A percentile compares a stretch with the other conserved stretches of the same genome.
These are phyloP conservation scores for Fraxinus nigra DNA, from an alignment of 305 asterid genomes.

Conservation along the genomic window DNA sequence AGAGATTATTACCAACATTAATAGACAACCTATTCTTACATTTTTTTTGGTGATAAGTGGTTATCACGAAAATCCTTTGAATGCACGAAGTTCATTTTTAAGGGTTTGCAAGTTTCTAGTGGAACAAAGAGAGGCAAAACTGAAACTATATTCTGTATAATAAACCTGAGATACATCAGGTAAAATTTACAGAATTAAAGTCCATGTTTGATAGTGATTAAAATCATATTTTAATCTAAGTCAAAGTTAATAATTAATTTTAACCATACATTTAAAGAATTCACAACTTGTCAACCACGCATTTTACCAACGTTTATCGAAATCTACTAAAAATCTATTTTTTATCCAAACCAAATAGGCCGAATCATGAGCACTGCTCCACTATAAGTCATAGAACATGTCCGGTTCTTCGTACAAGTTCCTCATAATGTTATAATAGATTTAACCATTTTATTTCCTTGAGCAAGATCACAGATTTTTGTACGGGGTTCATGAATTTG, in stretches of 20 bases:
- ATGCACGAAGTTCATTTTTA: not conserved
- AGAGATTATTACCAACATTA: not conserved
- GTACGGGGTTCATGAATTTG: not conserved
- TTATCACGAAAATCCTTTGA: not conserved
- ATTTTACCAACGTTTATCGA: too few relatives aligned
- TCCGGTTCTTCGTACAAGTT: not conserved
- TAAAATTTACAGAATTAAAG: too few relatives aligned
- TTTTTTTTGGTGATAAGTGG: not conserved
- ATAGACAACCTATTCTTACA: conserved; percentile 1
- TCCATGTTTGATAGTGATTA: too few relatives aligned
- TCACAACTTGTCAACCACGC: too few relatives aligned
- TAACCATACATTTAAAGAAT: too few relatives aligned
- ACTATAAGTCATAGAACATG: not conserved
- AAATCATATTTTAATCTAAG: too few relatives aligned
- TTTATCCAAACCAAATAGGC: not conserved
- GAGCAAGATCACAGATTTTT: not conserved
- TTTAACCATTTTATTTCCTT: not conserved
- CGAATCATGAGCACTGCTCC: not conserved
- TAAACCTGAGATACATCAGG: not conserved
- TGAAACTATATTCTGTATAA: not conserved
- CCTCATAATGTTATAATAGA: not conserved
- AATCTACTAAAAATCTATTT: too few relatives aligned
- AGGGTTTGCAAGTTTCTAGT: not conserved
- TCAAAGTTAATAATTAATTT: too few relatives aligned
- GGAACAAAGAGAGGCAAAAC: not conserved